Base-by-base conservation (phyloP, 768 basidiomycete genomes). In the Agaricus bisporus region DNA sequence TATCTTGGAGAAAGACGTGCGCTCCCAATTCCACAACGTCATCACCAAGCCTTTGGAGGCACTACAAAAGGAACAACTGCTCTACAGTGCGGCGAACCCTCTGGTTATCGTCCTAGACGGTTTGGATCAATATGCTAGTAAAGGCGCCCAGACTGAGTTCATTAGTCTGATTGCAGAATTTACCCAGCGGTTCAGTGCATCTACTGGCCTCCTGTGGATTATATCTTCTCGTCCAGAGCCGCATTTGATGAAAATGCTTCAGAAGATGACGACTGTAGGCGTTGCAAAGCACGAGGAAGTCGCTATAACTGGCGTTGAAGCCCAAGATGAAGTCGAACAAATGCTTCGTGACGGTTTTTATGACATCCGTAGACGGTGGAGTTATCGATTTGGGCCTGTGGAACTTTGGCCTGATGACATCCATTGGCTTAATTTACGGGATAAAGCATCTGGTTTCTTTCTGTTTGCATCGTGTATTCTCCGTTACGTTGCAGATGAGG, bases 401-500 rank as follows among this genome's bases (percentile, higher is more conserved):
- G 39, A 49, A 11, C 39, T 9, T 6, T 49, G 49, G 49, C 49
- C 49, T 9, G 41, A 38, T 9, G n/a, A 39, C 4, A 41, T 49
- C 2, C 49, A 49, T 28, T 41, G 38, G 38, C 38, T 9, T 9
- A 17, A n/a, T 14, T 25, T 49, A n/a, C 20, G 22, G 15, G 25
- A 35, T 14, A 37, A 25, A 9, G n/a, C 49, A 28, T 25, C 22
- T 5, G 49, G 49, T 9, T 49, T 41, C n/a, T 28, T 41, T 22
- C 28, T 39, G 49, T 49, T 49, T 41, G 38, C 38, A 5, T 49
- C 49, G 0, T 39, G 49, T 17, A 49, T 49, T n/a, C 49, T 49
- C 14, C 25, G 26, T 26, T 49, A n/a, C 8, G 38, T 49, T 26
- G 39, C 22, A 41, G 28, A 41, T 49, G 38, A 49, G n/a, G 25